Conservation (phyloP, 768 basidiomycete genomes). For the Tulasnella sp. region DNA sequence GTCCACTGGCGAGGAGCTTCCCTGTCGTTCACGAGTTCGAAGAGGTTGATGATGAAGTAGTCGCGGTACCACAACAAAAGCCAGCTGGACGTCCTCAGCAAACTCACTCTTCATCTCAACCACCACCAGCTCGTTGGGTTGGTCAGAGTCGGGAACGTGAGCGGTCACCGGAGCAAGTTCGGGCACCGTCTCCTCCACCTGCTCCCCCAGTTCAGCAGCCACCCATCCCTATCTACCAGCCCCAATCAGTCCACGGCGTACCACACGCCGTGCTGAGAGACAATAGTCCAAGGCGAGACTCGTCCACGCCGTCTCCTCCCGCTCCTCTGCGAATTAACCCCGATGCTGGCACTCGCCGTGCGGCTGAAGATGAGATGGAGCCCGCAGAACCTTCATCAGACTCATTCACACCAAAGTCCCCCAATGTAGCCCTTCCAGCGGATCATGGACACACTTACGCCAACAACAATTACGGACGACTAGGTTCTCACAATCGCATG, state of each 20-base stretch:
- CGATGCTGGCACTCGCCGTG: neutral
- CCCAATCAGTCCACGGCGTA: conserved; percentile 11
- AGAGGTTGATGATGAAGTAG: conserved; percentile 13
- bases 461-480: conserved; percentile 6
- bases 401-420: conserved; percentile 20
- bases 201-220: conserved; percentile 17
- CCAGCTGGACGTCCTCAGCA: neutral
- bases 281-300: neutral
- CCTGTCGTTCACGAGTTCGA: conserved; percentile 13
- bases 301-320: conserved; percentile 14
- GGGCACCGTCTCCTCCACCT: conserved; percentile 16
- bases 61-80: conserved; percentile 1
- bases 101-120: neutral
- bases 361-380: conserved; percentile 14
- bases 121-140: neutral
- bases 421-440: conserved; percentile 13
- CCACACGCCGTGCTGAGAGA: conserved; percentile 12
- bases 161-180: neutral
- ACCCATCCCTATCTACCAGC: conserved; percentile 17
- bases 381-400: conserved; percentile 23
- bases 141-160: conserved; percentile 14
- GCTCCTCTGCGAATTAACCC: conserved; percentile 15
- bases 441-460: conserved; percentile 11
- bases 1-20: conserved; percentile 9
- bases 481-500: neutral